Percentiles rank a stretch among this genome's conserved stretches.
phyloP scores from a whole-genome alignment of 2,329 filamentous ascomycete genomes.

The Alternaria postmessia region DNA sequence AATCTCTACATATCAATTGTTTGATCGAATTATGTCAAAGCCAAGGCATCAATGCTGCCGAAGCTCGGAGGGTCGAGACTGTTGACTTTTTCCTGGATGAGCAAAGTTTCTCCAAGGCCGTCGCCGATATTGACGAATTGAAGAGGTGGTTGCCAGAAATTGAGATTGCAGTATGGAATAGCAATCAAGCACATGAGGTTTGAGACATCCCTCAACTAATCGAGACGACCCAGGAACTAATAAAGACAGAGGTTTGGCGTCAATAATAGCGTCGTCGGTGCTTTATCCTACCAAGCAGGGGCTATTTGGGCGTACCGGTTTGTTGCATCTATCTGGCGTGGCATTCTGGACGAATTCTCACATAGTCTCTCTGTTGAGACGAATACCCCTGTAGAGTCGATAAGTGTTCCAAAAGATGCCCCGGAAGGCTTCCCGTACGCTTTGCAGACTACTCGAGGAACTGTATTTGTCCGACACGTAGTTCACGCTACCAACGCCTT shows the following conservation, averaged over 20 bases:
- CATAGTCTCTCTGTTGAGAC: conserved; percentile 4
- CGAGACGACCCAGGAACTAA: not conserved
- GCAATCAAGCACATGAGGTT: conserved; percentile 4
- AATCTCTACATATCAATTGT: conserved; percentile 8
- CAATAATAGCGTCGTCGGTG: conserved; percentile 23
- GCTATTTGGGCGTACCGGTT: conserved; percentile 29
- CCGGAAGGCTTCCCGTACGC: conserved; percentile 48
- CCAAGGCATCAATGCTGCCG: conserved; percentile 16
- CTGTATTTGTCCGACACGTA: conserved; percentile 59
- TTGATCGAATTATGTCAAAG: conserved; percentile 11
- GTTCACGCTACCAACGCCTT: conserved; percentile 68
- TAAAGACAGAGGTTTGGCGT: conserved; percentile 15
- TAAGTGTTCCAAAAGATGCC: conserved; percentile 30
- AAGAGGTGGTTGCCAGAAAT: conserved; percentile 5
- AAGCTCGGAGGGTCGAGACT: conserved; percentile 20
- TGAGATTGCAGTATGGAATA: not conserved
- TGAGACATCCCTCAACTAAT: not conserved
- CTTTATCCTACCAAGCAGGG: conserved; percentile 43
- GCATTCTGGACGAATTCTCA: conserved; percentile 20
- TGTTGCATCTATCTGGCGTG: conserved; percentile 17
- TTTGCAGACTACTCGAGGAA: conserved; percentile 57
- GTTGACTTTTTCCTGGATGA: conserved; percentile 18
- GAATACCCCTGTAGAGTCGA: conserved; percentile 22
- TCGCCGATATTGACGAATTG: not conserved
- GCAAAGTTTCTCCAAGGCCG: conserved; percentile 7